Evolutionary conservation across 495 filamentous ascomycete genomes (phyloP), one percentile per base, ranked within the genome.

Genomic region (Neurospora sp.): DNA sequence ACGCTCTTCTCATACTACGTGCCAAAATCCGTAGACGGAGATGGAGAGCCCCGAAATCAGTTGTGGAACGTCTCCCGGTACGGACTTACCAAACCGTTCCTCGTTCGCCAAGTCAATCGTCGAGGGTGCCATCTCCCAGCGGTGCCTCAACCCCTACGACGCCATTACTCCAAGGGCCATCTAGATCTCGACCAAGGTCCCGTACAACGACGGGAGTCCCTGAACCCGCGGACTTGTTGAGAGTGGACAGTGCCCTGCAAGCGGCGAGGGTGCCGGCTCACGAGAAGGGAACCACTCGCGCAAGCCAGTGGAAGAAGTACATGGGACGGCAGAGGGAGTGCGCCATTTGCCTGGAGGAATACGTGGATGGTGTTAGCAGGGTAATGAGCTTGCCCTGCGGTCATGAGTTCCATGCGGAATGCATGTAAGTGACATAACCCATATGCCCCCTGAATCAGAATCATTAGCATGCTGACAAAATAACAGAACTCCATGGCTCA

Each of bases 301-400:
- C 87, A 80, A 78, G 84, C 86, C 78, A 95, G 87, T 89, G 93
- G 83, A 91, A 91, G 73, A 93, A 92, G 75, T 96, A 96, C 77
- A 95, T 91, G 79, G 92, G 93, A 62, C 89, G 92, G 72, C 94
- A 98, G 80, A 88, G 93, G 2, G 96, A 98, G 81, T 99, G 96
- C 79, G 96, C 97, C n/a, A 95, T 99, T 35, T 99, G 96, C 76
- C 84, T 98, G 70, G 96, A 99, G 82, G 96, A 99, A 78, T 99
- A 98, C 80, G 86, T 97, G 20, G 96, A 98, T 81, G 95, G 96
- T 39, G 90, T 98, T 77, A 97, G 94, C 80, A 86, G 89, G 73
- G 96, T 99, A 20, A 99, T 99, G 96, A 97, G 93, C 76, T 84
- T 99, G 71, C 96, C 96, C n/a, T 99, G 96, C 83, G 96, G 96